Percentiles rank a stretch among this genome's conserved stretches.
Conservation (phyloP, 1,284 basidiomycete genomes). For the Pseudozyma pruni region DNA sequence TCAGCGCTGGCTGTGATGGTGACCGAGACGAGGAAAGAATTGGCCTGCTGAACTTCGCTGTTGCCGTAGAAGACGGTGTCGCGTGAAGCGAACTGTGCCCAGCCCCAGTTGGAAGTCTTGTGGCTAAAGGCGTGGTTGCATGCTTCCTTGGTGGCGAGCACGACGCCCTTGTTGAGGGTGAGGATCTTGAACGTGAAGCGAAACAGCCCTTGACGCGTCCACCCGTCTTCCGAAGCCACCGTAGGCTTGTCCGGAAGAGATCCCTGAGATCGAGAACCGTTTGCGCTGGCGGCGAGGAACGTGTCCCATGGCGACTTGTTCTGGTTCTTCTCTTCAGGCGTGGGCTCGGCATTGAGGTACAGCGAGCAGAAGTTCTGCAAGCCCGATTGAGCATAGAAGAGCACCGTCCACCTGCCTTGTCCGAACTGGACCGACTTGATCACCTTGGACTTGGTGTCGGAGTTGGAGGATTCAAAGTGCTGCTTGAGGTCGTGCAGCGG, state of each 20-base stretch:
- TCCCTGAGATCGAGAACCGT: slow-evolving; percentile 4
- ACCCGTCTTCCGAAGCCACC: slow-evolving; percentile 72
- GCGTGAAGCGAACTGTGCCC: slow-evolving; percentile 77
- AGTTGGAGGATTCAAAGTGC: slow-evolving; percentile 67
- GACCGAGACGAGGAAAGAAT: slow-evolving; percentile 81
- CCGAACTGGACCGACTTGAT: slow-evolving; percentile 66
- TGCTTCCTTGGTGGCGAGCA: slow-evolving; percentile 72
- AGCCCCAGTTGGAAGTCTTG: slow-evolving; percentile 72
- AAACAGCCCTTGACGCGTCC: slow-evolving; percentile 83
- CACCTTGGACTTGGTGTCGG: slow-evolving; percentile 68
- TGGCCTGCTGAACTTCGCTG: slow-evolving; percentile 71
- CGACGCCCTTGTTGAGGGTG: slow-evolving; percentile 72
- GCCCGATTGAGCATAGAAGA: slow-evolving; percentile 62
- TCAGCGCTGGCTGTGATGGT: slow-evolving; percentile 78
- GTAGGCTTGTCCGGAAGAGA: slow-evolving; percentile 12
- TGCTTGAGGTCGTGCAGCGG: slow-evolving; percentile 65
- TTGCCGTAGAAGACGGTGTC: slow-evolving; percentile 78
- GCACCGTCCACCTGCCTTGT: slow-evolving; percentile 56
- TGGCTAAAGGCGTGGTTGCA: slow-evolving; percentile 83
- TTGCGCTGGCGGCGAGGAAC: slow-evolving; percentile 19
- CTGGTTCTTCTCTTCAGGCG: slow-evolving; percentile 40
- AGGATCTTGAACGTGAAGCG: slow-evolving; percentile 83
- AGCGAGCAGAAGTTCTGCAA: slow-evolving; percentile 60
- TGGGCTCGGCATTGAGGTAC: slow-evolving; percentile 62
- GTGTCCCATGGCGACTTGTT: slow-evolving; percentile 36